These are phyloP conservation scores for Agastache rugosa DNA, from an alignment of 257 asterid species.

Conservation along the genomic window DNA sequence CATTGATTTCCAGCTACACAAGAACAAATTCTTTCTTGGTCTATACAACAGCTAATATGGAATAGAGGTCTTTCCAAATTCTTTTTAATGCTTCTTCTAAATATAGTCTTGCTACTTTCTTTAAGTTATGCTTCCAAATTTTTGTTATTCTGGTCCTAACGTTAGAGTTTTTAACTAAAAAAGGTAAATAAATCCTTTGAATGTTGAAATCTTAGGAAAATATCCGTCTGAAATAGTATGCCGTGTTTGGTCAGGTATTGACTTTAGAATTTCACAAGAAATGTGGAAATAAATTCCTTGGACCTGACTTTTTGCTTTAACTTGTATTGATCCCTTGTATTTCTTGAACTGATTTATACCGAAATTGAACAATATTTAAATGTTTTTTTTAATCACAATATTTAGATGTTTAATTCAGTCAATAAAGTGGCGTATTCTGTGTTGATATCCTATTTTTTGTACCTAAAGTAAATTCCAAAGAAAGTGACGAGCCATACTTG, in stretches of 20 bases:
- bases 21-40: constrained; percentile 59
- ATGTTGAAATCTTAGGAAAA: constrained; percentile 8
- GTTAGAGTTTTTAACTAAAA: constrained; percentile 16
- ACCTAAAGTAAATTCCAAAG: constrained; percentile 9
- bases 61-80: constrained; percentile 35
- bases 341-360: constrained; percentile 9
- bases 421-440: neutral
- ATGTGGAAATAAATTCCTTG: constrained; percentile 28
- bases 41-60: constrained; percentile 52
- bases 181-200: neutral
- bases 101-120: constrained; percentile 17
- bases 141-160: neutral
- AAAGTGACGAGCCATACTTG: constrained; percentile 7
- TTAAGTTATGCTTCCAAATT: neutral
- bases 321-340: constrained; percentile 19
- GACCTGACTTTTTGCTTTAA: constrained; percentile 12
- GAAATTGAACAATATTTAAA: constrained; percentile 14
- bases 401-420: constrained; percentile 14
- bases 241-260: constrained; percentile 27
- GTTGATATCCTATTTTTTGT: constrained; percentile 21
- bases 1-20: constrained; percentile 66
- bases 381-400: neutral
- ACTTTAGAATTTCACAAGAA: constrained; percentile 14
- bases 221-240: neutral
- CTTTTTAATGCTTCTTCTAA: constrained; percentile 4